Conservation (phyloP, 345 rosid species). For the Salix caprea region DNA sequence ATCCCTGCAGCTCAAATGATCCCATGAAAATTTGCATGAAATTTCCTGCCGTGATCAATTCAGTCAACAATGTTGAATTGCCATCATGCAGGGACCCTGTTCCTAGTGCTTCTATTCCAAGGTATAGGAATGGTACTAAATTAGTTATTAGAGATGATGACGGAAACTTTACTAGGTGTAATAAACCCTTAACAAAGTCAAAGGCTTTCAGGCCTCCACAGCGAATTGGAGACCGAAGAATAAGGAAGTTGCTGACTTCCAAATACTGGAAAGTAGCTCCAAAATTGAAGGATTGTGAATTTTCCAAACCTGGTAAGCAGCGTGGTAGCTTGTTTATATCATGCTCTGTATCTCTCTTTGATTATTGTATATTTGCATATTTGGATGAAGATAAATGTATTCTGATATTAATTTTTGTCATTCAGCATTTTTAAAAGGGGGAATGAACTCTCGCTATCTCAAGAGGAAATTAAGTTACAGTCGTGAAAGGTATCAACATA, state of each 20-base stretch:
- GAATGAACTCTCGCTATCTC: conserved; percentile 43
- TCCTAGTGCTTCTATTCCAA: conserved; percentile 40
- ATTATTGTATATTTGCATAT: not conserved
- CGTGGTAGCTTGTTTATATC: conserved; percentile 1
- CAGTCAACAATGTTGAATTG: conserved; percentile 36
- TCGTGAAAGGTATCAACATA: conserved; percentile 42
- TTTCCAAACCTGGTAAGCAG: conserved; percentile 56
- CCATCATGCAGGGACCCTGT: conserved; percentile 23
- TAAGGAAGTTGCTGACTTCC: conserved; percentile 55
- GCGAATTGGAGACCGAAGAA: conserved; percentile 48
- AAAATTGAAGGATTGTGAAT: conserved; percentile 50
- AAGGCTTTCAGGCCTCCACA: conserved; percentile 60
- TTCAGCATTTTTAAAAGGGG: conserved; percentile 43
- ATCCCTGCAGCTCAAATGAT: conserved; percentile 32
- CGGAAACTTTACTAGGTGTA: conserved; percentile 54
- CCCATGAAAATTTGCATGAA: conserved; percentile 26
- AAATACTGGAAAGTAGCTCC: conserved; percentile 68
- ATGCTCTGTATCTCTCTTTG: not conserved
- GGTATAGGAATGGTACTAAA: conserved; percentile 44
- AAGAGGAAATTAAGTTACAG: conserved; percentile 54
- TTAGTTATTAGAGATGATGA: conserved; percentile 74
- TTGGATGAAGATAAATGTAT: not conserved
- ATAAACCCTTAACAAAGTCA: conserved; percentile 42
- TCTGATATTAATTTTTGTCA: conserved; percentile 12
- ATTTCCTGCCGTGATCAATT: conserved; percentile 32